These are phyloP conservation scores for Tephrocybe sp. DNA, from an alignment of 768 basidiomycete genomes.

Conservation along the genomic window DNA sequence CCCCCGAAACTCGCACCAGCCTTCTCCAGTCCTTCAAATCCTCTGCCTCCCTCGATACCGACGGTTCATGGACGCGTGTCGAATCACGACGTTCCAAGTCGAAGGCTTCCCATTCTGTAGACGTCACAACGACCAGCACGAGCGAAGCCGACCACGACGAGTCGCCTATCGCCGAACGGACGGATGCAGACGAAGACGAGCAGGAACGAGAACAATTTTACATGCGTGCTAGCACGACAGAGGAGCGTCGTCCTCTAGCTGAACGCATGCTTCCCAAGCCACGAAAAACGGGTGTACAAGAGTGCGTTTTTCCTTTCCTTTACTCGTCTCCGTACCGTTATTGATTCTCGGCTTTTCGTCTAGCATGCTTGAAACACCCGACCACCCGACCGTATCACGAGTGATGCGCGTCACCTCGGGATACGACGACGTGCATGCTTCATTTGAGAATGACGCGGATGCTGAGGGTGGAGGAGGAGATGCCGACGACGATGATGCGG, in stretches of 20 bases:
- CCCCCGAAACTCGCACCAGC: constrained; percentile 18
- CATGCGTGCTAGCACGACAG: constrained; percentile 22
- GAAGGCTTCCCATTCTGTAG: constrained; percentile 27
- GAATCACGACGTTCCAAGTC: constrained; percentile 35
- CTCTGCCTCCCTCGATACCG: constrained; percentile 44
- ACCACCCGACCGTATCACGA: constrained; percentile 52
- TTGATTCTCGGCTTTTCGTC: neutral
- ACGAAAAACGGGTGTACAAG: constrained; percentile 64
- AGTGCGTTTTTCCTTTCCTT: constrained; percentile 40
- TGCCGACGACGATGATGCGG: constrained; percentile 70
- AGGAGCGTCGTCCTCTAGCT: constrained; percentile 45
- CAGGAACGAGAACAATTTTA: constrained; percentile 13
- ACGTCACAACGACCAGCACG: constrained; percentile 46
- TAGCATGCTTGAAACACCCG: constrained; percentile 65
- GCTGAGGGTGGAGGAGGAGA: constrained; percentile 36
- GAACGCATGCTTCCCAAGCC: constrained; percentile 66
- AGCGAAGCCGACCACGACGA: constrained; percentile 45
- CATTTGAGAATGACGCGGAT: constrained; percentile 77
- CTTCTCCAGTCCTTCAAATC: constrained; percentile 24
- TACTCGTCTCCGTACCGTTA: constrained; percentile 13
- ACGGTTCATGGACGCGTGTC: constrained; percentile 74
- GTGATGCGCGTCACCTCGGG: constrained; percentile 68
- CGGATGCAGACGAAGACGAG: constrained; percentile 23
- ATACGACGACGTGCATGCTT: constrained; percentile 65
- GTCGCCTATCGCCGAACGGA: constrained; percentile 36